phyloP scores from a whole-genome alignment of 2,329 filamentous ascomycete species.

The Diaporthe velutina region DNA sequence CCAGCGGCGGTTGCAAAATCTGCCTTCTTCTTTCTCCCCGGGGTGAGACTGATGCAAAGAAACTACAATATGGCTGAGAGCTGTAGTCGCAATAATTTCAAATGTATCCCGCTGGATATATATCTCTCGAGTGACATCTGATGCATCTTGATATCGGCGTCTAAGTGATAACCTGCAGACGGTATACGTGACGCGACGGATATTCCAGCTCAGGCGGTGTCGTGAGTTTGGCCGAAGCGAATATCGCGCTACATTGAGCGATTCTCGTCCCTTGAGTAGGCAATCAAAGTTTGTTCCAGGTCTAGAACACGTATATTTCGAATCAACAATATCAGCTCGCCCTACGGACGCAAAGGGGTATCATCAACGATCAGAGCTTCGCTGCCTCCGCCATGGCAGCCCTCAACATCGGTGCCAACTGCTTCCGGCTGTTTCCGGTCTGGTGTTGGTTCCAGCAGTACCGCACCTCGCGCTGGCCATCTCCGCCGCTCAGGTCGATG shows the following conservation, averaged over 20 bases:
- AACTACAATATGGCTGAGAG: background rate
- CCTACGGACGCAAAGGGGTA: background rate
- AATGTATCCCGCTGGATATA: background rate
- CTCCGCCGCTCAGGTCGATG: slow-evolving; percentile 59
- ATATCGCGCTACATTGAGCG: background rate
- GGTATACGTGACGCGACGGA: no score
- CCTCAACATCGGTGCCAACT: slow-evolving; percentile 76
- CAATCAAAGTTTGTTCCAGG: background rate
- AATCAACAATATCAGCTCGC: no score
- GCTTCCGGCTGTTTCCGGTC: slow-evolving; percentile 73
- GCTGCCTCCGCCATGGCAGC: slow-evolving; percentile 60
- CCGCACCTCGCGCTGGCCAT: slow-evolving; percentile 58
- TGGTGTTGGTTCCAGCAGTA: slow-evolving; percentile 77
- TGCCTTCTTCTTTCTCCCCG: background rate
- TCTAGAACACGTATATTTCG: background rate
- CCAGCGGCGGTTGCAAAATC: background rate
- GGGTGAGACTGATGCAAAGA: no score
- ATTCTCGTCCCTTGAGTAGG: background rate
- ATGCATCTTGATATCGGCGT: background rate
- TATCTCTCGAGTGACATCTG: background rate
- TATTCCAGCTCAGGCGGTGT: background rate
- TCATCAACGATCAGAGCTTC: slow-evolving; percentile 39
- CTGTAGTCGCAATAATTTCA: background rate
- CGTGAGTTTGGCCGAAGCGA: background rate
- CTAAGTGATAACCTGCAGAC: background rate